Conservation (phyloP, 768 basidiomycete species). For the Xerocomellus amylosporus region DNA sequence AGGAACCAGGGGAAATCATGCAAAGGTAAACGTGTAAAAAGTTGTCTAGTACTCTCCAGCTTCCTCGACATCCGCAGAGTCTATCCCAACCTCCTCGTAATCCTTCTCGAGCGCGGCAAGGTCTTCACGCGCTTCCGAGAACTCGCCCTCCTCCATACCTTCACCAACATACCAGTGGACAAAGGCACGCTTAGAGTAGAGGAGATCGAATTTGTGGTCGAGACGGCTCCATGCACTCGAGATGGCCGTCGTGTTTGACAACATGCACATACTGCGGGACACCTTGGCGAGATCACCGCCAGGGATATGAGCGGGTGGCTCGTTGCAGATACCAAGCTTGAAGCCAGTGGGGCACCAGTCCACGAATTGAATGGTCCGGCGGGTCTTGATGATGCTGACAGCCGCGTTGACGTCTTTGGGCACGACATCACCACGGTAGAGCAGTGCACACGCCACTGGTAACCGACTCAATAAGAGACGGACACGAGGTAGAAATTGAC, state of each 20-base stretch:
- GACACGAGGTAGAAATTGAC: slow-evolving; percentile 11
- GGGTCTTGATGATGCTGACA: slow-evolving; percentile 71
- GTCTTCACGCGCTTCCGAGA: slow-evolving; percentile 98
- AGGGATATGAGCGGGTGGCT: slow-evolving; percentile 71
- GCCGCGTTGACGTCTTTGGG: slow-evolving; percentile 78
- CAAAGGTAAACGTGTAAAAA: slow-evolving; percentile 9
- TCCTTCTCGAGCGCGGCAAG: slow-evolving; percentile 99
- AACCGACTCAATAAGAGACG: background rate
- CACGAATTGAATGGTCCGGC: slow-evolving; percentile 76
- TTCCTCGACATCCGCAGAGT: slow-evolving; percentile 51
- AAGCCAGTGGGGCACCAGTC: slow-evolving; percentile 81
- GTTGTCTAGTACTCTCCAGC: slow-evolving; percentile 43
- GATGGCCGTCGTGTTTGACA: slow-evolving; percentile 73
- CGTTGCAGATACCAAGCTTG: slow-evolving; percentile 78
- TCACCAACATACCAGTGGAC: slow-evolving; percentile 70
- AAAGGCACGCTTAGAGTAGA: slow-evolving; percentile 65
- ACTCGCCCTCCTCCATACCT: slow-evolving; percentile 92
- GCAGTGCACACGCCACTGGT: slow-evolving; percentile 63
- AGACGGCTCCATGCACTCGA: slow-evolving; percentile 71
- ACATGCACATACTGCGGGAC: slow-evolving; percentile 73
- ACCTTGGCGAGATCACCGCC: slow-evolving; percentile 77
- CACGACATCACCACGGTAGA: slow-evolving; percentile 76
- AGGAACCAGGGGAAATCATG: slow-evolving; percentile 25
- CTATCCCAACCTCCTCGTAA: slow-evolving; percentile 79
- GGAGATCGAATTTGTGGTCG: slow-evolving; percentile 76